Base-by-base conservation (phyloP, 495 filamentous ascomycete species). In the Collariella sp. region DNA sequence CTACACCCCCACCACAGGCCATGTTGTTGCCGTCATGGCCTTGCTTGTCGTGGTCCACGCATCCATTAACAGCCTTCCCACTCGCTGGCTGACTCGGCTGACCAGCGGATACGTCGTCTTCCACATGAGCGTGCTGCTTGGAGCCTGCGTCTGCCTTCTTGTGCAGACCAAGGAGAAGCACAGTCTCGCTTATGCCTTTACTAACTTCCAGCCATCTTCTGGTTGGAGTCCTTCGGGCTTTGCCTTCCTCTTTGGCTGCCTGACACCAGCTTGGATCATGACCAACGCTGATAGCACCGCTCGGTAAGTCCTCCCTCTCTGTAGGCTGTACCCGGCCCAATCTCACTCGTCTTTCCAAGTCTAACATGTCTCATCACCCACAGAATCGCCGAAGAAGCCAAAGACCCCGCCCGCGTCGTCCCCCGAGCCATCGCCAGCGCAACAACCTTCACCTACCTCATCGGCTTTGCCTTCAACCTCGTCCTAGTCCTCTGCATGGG, bases 211-310 rank as follows among this genome's bases (percentile, higher is more conserved):
- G 18, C 71, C 81, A 29, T 70, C 64, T 10, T 83, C 77, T 0
- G 83, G 83, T 12, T 87, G 84, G 84, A 74, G 54, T 0, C 83
- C 79, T 7, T 70, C 73, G 20, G 84, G 83, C 6, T 85, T 83
- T 61, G 79, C 78, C n/a, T 86, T 83, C 62, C 62, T 87, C 29
- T 84, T 87, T 55, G 84, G 84, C 19, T 86, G 85, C 62, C 67
- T 87, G 20, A 81, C 79, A 9, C 83, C 84, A 23, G 79, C 80
- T 0, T 87, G 84, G 82, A 83, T 80, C 39, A 82, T 83, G 67
- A 66, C 63, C n/a, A 56, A 57, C 23, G 63, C 63, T 11, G 65
- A 68, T 36, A 64, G 65, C 40, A 62, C 63, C 11, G 65, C 63
- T 18, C 61, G 65, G 65, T 66, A 56, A 52, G 58, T n/a, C 20